phyloP scores from a whole-genome alignment of 306 rosid species.

The Astragalus membranaceus region DNA sequence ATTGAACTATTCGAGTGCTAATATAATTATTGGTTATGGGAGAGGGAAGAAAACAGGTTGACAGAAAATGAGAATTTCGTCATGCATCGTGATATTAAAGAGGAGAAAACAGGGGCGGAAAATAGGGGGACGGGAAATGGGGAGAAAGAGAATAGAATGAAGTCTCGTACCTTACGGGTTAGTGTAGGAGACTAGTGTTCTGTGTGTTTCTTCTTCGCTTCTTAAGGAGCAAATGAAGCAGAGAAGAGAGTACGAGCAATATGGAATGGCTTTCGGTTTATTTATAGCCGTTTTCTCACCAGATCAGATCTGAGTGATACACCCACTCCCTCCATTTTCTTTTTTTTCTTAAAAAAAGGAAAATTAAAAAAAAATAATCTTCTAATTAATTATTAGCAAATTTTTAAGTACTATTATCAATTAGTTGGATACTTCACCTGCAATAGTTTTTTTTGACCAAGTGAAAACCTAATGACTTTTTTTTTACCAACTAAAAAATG shows the following conservation, averaged over 20 bases:
- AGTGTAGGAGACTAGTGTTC: conserved; percentile 32
- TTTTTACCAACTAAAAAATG: too few relatives aligned
- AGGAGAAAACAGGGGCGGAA: too few relatives aligned
- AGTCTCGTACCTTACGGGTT: conserved; percentile 26
- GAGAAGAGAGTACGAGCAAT: conserved; percentile 29
- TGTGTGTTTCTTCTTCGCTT: conserved; percentile 14
- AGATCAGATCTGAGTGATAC: conserved; percentile 25
- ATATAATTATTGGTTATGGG: neutral
- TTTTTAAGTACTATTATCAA: too few relatives aligned
- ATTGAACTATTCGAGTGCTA: neutral
- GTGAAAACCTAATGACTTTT: too few relatives aligned
- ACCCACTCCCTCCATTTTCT: neutral
- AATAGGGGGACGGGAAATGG: neutral
- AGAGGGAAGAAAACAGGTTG: neutral
- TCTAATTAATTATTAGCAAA: too few relatives aligned
- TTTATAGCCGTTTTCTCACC: conserved; percentile 33
- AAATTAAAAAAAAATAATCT: too few relatives aligned
- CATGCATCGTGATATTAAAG: too few relatives aligned
- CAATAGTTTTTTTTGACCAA: too few relatives aligned
- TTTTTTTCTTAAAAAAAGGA: too few relatives aligned
- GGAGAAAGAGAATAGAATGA: neutral
- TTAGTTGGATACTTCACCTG: too few relatives aligned
- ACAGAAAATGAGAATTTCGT: neutral
- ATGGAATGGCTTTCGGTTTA: neutral
- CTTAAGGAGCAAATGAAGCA: conserved; percentile 19